Conservation (phyloP, 352 stramenopile species). For the Phytophthora cryptogea region DNA sequence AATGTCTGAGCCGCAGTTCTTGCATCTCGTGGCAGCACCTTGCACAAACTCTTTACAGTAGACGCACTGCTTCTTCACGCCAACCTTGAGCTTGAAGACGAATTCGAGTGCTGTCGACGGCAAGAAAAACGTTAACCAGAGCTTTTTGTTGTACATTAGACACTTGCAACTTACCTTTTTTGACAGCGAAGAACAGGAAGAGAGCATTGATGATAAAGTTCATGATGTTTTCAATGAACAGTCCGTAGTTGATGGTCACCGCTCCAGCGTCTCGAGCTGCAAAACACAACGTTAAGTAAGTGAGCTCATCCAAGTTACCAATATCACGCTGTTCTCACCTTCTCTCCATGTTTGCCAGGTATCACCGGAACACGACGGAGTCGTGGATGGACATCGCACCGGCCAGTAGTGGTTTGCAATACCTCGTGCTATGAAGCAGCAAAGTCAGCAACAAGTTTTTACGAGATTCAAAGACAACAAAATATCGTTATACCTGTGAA, state of each 20-base stretch:
- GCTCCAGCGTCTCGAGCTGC: constrained; percentile 59
- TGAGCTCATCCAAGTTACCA: neutral
- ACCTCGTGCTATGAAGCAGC: constrained; percentile 44
- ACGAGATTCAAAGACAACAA: neutral
- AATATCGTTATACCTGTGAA: constrained; percentile 47
- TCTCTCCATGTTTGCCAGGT: constrained; percentile 71
- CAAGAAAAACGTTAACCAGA: neutral
- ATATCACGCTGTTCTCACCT: constrained; percentile 29
- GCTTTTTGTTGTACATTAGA: neutral
- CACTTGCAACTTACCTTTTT: constrained; percentile 48
- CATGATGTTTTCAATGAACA: constrained; percentile 71
- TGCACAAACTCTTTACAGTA: constrained; percentile 77
- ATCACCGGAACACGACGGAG: constrained; percentile 39
- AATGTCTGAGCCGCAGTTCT: constrained; percentile 39
- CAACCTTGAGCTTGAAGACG: constrained; percentile 66
- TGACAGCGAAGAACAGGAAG: constrained; percentile 74
- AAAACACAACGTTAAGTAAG: constrained; percentile 7
- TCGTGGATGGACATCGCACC: constrained; percentile 47
- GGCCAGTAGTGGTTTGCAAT: constrained; percentile 69
- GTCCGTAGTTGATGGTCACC: constrained; percentile 71
- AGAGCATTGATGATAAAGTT: constrained; percentile 79
- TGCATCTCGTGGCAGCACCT: constrained; percentile 51
- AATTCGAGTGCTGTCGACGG: constrained; percentile 49
- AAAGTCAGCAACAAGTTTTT: neutral
- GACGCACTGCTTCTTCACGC: constrained; percentile 65